Evolutionary conservation across 306 rosid genomes (phyloP), one percentile per base, ranked within the genome.

Genomic region (Abrus pulchellus): DNA sequence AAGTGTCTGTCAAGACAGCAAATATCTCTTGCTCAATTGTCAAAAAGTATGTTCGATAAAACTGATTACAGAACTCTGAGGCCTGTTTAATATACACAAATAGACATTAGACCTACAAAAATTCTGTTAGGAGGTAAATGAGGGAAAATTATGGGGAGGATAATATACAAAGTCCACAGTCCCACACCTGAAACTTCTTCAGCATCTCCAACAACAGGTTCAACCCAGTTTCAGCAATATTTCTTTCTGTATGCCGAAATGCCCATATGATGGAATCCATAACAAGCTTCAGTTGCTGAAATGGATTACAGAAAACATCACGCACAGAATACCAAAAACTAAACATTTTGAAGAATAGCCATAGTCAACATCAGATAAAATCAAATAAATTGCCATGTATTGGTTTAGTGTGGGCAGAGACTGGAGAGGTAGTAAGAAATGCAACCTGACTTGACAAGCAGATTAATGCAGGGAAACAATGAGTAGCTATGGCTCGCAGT

Each of bases 251-350:
- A 87, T 95, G 99, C 85, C 99, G 93, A 82, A 95, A 91, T 4
- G 98, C 99, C 99, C 99, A 91, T 80, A 91, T 89, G 72, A 95
- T 93, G 79, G 99, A 95, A 91, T 95, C 99, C 96, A 93, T 90
- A 38, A 95, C 95, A 82, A 95, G 94, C 86, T 95, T 95, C 71
- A 95, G 90, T 89, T 95, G 99, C 99, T 93, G 96, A 65, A 27
- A 65, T 8, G 53, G 12, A 77, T 45, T 63, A 81, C 63, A 77
- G 41, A 75, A 33, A 59, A 59, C 53, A 84, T 83, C 68, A 84
- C 63, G 7, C 44, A 12, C 20, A 56, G 9, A 50, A 78, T 36
- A 71, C 28, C 71, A 56, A 36, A 77, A 28, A 69, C 49, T 9
- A 34, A 61, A 50, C 55, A 63, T 63, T 53, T 61, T 33, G 0